A percentile compares a stretch with the other conserved stretches of the same genome.
Conservation (phyloP, 192 early-diverging fungal species). For the Coemansia furcata region DNA sequence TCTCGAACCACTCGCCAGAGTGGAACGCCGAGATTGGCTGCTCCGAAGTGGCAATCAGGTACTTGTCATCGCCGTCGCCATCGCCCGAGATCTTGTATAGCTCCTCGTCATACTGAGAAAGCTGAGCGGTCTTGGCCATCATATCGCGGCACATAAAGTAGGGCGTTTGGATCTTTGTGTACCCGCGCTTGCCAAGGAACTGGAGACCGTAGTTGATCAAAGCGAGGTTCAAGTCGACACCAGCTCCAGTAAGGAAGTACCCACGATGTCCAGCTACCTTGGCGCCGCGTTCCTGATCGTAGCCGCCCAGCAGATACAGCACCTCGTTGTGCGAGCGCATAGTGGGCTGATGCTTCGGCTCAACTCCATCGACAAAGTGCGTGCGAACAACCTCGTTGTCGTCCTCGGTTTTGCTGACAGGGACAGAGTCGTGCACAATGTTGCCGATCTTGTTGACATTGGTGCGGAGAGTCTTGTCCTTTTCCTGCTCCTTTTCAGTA, state of each 20-base stretch:
- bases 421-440: slow-evolving; percentile 90
- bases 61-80: slow-evolving; percentile 86
- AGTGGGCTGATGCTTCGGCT: slow-evolving; percentile 59
- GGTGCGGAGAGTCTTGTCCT: slow-evolving; percentile 62
- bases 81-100: slow-evolving; percentile 89
- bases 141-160: slow-evolving; percentile 97
- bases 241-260: slow-evolving; percentile 94
- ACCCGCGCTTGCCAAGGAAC: slow-evolving; percentile 79
- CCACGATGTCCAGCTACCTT: slow-evolving; percentile 98
- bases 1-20: slow-evolving; percentile 91
- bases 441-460: slow-evolving; percentile 95
- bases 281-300: slow-evolving; percentile 84
- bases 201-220: slow-evolving; percentile 94
- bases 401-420: slow-evolving; percentile 82
- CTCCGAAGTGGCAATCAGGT: slow-evolving; percentile 97
- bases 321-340: slow-evolving; percentile 92
- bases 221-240: slow-evolving; percentile 96
- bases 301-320: slow-evolving; percentile 84
- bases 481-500: slow-evolving; percentile 72
- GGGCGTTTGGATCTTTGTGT: slow-evolving; percentile 94
- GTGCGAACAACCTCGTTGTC: slow-evolving; percentile 70
- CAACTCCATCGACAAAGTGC: slow-evolving; percentile 56
- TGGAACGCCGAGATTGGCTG: slow-evolving; percentile 98
- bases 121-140: slow-evolving; percentile 99
- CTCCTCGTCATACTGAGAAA: slow-evolving; percentile 97